Base-by-base conservation (phyloP, 1,284 basidiomycete genomes). In the Sutorius eximius region DNA sequence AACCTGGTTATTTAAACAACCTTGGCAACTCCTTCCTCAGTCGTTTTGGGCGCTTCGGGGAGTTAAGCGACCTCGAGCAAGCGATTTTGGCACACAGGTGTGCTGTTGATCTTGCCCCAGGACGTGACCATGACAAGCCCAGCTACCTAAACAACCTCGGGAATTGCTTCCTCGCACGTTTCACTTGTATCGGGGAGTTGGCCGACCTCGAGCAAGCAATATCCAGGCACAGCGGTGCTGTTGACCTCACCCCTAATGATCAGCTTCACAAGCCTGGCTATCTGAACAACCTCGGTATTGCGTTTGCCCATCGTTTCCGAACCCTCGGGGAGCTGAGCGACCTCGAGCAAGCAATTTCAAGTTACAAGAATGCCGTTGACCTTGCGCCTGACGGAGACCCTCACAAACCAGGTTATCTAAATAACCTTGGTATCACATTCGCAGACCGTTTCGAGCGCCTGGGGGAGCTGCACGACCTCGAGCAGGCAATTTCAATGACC, bases 171-270 rank as follows among this genome's bases (percentile, higher is more conserved):
- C 1, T 3, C 1, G 0, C 15, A 16, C 47, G 32, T 44, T 60
- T 43, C 5, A 6, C 18, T 11, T 3, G 5, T 12, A 2, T 36
- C 6, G 49, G 41, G 2, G 33, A 53, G 2, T 11, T 16, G 12
- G 12, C n/a, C n/a, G 46, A 49, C 43, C 42, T 61, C 2, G 43
- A 46, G 11, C 20, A 42, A 10, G 59, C 59, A 1, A 30, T 61
- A n/a, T n/a, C n/a, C n/a, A n/a, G n/a, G n/a, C n/a, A n/a, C n/a
- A n/a, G n/a, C n/a, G n/a, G n/a, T n/a, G n/a, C n/a, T n/a, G n/a
- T n/a, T n/a, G n/a, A n/a, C n/a, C n/a, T n/a, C n/a, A n/a, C n/a
- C n/a, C 41, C 34, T 24, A 24, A 36, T 27, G 27, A 20, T 20
- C 22, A 53, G 24, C 16, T 27, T 0, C 1, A 22, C 10, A 30